Percentiles rank a stretch among this genome's conserved stretches.
These are phyloP conservation scores for Lichtheimia ramosa DNA, from an alignment of 371 early-diverging fungal species.

Conservation along the genomic window DNA sequence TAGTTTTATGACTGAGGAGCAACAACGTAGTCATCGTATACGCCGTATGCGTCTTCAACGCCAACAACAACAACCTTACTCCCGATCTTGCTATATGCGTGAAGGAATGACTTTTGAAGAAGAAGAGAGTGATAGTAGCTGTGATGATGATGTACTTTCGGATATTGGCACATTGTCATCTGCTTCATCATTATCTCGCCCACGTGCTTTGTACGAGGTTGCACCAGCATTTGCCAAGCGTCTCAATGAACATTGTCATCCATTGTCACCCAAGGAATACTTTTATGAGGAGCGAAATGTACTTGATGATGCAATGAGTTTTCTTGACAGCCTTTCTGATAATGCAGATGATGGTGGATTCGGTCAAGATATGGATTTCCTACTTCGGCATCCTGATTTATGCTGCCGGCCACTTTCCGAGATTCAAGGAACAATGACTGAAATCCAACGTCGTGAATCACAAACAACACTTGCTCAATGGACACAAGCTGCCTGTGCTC, in stretches of 20 bases:
- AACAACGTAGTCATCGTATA: slow-evolving; percentile 4
- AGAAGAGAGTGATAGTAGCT: not conserved
- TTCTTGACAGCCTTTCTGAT: slow-evolving; percentile 14
- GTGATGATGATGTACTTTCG: slow-evolving; percentile 1
- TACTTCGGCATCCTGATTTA: slow-evolving; percentile 18
- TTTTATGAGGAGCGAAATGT: slow-evolving; percentile 20
- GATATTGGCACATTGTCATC: slow-evolving; percentile 9
- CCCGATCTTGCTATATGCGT: not conserved
- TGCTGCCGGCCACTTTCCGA: slow-evolving; percentile 11
- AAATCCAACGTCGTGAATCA: slow-evolving; percentile 17
- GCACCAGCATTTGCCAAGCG: not conserved
- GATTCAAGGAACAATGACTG: slow-evolving; percentile 17
- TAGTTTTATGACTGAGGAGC: slow-evolving; percentile 1
- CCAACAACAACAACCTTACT: slow-evolving; percentile 10
- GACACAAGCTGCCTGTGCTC: not conserved
- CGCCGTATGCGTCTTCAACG: slow-evolving; percentile 21
- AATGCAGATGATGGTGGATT: slow-evolving; percentile 19
- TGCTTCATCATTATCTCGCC: slow-evolving; percentile 6
- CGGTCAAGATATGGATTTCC: slow-evolving; percentile 15
- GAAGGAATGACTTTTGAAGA: not conserved
- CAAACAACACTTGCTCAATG: slow-evolving; percentile 1
- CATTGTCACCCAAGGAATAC: slow-evolving; percentile 10
- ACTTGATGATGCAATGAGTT: slow-evolving; percentile 34
- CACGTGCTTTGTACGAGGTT: slow-evolving; percentile 10
- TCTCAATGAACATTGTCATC: slow-evolving; percentile 13